These are phyloP conservation scores for Fusarium sp. DNA, from an alignment of 2,329 filamentous ascomycete species.

Conservation along the genomic window DNA sequence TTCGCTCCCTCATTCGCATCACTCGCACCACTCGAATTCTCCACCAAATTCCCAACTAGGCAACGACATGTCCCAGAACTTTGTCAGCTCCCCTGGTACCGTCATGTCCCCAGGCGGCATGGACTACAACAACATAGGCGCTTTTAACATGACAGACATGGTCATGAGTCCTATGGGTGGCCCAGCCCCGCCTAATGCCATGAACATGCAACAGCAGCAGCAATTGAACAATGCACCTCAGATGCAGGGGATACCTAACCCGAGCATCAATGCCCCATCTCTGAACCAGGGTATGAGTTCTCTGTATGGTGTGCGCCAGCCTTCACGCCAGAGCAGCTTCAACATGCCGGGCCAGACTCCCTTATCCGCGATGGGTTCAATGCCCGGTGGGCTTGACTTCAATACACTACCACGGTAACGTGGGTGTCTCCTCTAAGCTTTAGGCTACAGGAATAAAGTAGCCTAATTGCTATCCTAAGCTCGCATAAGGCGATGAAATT, in stretches of 20 bases:
- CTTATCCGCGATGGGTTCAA: constrained; percentile 46
- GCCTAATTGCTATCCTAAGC: too few relatives aligned
- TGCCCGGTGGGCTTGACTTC: constrained; percentile 46
- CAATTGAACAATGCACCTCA: constrained; percentile 49
- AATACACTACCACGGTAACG: neutral
- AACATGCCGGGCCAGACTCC: constrained; percentile 48
- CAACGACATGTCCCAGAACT: constrained; percentile 60
- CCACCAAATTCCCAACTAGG: constrained; percentile 45
- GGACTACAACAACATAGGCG: constrained; percentile 59
- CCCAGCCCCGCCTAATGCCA: constrained; percentile 33
- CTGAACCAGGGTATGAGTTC: constrained; percentile 47
- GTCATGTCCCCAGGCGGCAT: constrained; percentile 63
- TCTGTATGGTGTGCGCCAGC: constrained; percentile 44
- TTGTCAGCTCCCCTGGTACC: constrained; percentile 60
- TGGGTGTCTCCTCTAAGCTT: neutral
- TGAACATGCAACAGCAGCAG: constrained; percentile 44
- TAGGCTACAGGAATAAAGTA: too few relatives aligned
- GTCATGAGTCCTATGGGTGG: constrained; percentile 62
- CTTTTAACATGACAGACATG: constrained; percentile 64
- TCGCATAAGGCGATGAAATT: too few relatives aligned
- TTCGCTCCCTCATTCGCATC: constrained; percentile 35
- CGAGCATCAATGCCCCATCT: constrained; percentile 35
- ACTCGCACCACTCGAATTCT: constrained; percentile 49
- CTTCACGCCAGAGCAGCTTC: constrained; percentile 50
- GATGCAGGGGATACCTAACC: constrained; percentile 46